Evolutionary conservation across 2,329 filamentous ascomycete genomes (phyloP), one percentile per base, ranked within the genome.

Genomic region (Chalaropsis ovoidea): DNA sequence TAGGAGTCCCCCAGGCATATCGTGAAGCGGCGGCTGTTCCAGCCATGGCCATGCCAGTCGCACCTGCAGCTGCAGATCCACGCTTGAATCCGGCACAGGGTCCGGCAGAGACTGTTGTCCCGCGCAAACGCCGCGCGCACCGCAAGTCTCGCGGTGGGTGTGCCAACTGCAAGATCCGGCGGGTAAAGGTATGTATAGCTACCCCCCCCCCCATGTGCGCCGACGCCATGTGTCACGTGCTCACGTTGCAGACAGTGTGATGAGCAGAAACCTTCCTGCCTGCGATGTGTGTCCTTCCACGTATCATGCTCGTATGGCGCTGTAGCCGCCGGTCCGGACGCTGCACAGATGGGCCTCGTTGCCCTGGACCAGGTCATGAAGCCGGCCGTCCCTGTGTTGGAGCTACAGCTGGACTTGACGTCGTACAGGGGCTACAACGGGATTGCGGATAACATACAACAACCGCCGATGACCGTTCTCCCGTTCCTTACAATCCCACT

Each of bases 141-240:
- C 79, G 74, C 24, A 84, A 84, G 69, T 83, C 80, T 1, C 75
- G 79, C 19, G 73, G 75, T 15, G 81, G 82, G 1, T 84, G 82
- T 69, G 77, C 76, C 2, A 84, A 83, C 69, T 85, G 82, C 71
- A 83, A 83, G 69, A 70, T 82, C 22, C 75, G 80, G 42, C 75
- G 78, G 63, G 76, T 82, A 61, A 83, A 83, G 75, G 80, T 79
- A 71, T 70, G 72, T 61, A 35, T 68, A 35, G 15, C 19, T n/a
- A 39, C 27, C 11, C 8, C n/a, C 42, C 27, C 11, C 8, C n/a
- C 42, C 10, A 35, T 24, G 27, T 31, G 31, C 31, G 31, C 31
- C 3, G n/a, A n/a, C n/a, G 7, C 15, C 24, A 17, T 39, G n/a
- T 41, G n/a, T 15, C 22, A 45, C 1, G 24, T 60, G 8, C n/a